A percentile compares a stretch with the other conserved stretches of the same genome.
These are phyloP conservation scores for Torulaspora maleeae DNA, from an alignment of 805 yeast species.

Conservation along the genomic window DNA sequence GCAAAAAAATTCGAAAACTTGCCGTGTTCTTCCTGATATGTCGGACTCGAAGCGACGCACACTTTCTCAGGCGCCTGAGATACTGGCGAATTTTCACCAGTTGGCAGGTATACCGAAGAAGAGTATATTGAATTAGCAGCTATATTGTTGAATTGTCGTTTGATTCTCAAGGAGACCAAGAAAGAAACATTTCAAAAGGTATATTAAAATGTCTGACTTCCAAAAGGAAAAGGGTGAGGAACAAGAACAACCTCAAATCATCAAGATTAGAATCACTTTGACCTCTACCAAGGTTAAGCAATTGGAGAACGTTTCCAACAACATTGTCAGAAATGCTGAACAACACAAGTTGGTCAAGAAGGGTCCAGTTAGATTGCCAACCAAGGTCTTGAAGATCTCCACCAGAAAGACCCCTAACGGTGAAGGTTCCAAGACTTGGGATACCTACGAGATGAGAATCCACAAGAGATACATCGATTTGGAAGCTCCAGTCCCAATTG, in stretches of 20 bases:
- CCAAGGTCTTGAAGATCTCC: conserved; percentile 94
- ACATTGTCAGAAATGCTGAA: conserved; percentile 84
- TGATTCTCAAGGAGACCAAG: conserved; percentile 9
- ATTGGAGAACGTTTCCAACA: conserved; percentile 92
- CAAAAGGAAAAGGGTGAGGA: conserved; percentile 82
- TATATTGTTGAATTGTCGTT: background rate
- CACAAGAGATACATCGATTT: conserved; percentile 99
- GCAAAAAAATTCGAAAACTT: too few relatives aligned
- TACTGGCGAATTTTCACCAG: background rate
- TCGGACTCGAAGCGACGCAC: background rate
- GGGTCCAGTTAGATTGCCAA: conserved; percentile 99
- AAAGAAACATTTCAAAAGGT: conserved; percentile 41
- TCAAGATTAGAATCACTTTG: conserved; percentile 98
- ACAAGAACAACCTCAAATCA: conserved; percentile 76
- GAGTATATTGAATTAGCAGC: background rate
- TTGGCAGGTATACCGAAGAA: background rate
- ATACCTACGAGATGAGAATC: conserved; percentile 98
- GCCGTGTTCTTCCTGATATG: too few relatives aligned
- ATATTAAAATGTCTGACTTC: conserved; percentile 65
- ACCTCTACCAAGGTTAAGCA: conserved; percentile 98
- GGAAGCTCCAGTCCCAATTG: conserved; percentile 90
- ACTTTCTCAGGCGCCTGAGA: background rate
- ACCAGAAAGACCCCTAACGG: conserved; percentile 99
- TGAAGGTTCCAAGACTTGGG: conserved; percentile 99
- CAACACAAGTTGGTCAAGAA: conserved; percentile 79